Evolutionary conservation across 2,329 filamentous ascomycete species (phyloP), one percentile per base, ranked within the genome.

Genomic region (Pseudophaeomoniella oleicola): DNA sequence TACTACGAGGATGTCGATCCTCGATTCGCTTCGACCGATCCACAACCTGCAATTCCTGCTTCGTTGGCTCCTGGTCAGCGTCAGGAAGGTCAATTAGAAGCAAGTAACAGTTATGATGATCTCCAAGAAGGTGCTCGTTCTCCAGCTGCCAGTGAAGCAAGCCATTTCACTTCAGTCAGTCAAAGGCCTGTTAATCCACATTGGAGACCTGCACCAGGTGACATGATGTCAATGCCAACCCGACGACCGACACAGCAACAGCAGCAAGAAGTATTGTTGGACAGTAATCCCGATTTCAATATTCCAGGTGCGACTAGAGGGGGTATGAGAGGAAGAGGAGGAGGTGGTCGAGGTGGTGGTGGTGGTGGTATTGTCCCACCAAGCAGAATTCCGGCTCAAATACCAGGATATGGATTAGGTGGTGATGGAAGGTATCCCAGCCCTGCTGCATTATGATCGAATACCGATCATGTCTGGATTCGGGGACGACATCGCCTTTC

Each of bases 1-100:
- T 96, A 96, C 59, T 93, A 92, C 52, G 90, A 96, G 66, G 88
- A 96, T 54, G 75, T 94, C 10, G 86, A 94, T 46, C 86, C 88
- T 32, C 81, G 78, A 39, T 96, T 94, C 51, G 81, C 76, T 19
- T 69, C 74, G 39, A 44, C 49, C 31, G 43, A 39, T 45, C 35
- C 42, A 46, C 39, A 39, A 49, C 44, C 43, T 44, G 42, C 41
- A 30, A 42, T 56, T 37, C 59, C 54, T n/a, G 43, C 57, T 29
- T 50, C 52, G 34, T 45, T 63, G 35, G 56, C 54, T 5, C 58
- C 61, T 30, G 60, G 59, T 41, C 38, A 32, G 10, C 31, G 14
- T 12, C 36, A 29, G 15, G 36, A 32, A 11, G 27, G 14, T 12
- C 36, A 29, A 17, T 37, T 38, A 10, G 43, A 45, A 13, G 36